Percentiles rank a stretch among this genome's conserved stretches.
phyloP scores from a whole-genome alignment of 2,329 filamentous ascomycete species.

The Botrytis deweyae region DNA sequence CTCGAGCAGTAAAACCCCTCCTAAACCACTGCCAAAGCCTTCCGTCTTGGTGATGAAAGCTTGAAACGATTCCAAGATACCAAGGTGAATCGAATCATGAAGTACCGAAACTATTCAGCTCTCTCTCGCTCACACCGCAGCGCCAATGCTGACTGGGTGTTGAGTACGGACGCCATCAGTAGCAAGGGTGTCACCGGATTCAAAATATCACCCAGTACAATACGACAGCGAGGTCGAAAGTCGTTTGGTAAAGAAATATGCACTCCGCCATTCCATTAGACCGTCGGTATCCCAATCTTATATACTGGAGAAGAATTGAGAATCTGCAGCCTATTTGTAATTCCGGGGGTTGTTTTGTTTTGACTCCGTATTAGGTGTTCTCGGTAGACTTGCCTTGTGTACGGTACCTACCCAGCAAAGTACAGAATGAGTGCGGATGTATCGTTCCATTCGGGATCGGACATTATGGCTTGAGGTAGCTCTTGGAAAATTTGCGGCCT shows the following conservation, averaged over 20 bases:
- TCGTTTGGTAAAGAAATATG: background rate
- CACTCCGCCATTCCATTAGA: background rate
- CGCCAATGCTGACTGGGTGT: conserved; percentile 9
- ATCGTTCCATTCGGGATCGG: background rate
- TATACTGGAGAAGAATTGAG: background rate
- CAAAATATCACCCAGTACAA: background rate
- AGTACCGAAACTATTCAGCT: conserved; percentile 15
- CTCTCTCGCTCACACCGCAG: background rate
- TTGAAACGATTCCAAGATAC: conserved; percentile 7
- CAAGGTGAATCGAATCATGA: background rate
- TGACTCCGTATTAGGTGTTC: background rate
- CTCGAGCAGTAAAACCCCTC: background rate
- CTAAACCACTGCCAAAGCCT: background rate
- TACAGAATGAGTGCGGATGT: background rate
- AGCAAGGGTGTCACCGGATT: conserved; percentile 6
- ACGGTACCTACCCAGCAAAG: background rate
- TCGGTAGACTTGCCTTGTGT: conserved; percentile 4
- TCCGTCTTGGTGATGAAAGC: conserved; percentile 2
- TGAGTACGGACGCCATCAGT: conserved; percentile 4
- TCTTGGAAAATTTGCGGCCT: background rate
- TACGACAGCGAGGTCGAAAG: background rate
- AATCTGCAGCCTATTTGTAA: background rate
- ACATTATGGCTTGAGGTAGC: background rate
- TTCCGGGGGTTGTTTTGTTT: background rate
- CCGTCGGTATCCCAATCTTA: background rate